Conservation (phyloP, 192 early-diverging fungal genomes). For the Backusella tuberculispora region DNA sequence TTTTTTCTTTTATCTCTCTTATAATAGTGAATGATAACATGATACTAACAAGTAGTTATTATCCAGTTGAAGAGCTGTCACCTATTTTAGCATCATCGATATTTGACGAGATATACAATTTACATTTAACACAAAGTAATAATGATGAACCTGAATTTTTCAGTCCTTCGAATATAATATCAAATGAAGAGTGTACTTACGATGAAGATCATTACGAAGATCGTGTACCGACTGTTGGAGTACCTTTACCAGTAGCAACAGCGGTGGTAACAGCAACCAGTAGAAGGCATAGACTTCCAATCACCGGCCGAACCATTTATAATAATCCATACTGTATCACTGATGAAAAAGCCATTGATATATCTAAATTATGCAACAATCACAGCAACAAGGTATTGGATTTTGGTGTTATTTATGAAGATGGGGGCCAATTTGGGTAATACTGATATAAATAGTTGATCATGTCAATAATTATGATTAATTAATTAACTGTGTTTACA, state of each 20-base stretch:
- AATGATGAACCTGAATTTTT: neutral
- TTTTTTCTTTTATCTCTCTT: neutral
- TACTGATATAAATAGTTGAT: neutral
- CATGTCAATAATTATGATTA: neutral
- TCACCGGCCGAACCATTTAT: neutral
- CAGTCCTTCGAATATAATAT: constrained; percentile 2
- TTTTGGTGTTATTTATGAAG: constrained; percentile 3
- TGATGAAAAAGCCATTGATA: constrained; percentile 9
- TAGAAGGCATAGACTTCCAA: neutral
- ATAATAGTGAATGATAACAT: neutral
- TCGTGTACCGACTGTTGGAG: neutral
- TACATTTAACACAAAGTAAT: neutral
- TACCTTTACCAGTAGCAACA: neutral
- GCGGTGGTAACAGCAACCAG: neutral
- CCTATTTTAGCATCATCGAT: constrained; percentile 7
- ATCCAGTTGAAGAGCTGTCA: neutral
- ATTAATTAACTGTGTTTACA: neutral
- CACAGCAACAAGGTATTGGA: neutral
- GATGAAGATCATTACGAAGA: too few species aligned
- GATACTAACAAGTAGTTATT: neutral
- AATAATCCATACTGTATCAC: neutral
- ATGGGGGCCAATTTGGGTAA: constrained; percentile 23
- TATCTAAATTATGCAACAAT: neutral
- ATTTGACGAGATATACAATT: neutral
- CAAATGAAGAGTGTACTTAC: neutral